Evolutionary conservation across 1,139 yeast species (phyloP).

Genomic region (Debaryomyces fabryi): DNA sequence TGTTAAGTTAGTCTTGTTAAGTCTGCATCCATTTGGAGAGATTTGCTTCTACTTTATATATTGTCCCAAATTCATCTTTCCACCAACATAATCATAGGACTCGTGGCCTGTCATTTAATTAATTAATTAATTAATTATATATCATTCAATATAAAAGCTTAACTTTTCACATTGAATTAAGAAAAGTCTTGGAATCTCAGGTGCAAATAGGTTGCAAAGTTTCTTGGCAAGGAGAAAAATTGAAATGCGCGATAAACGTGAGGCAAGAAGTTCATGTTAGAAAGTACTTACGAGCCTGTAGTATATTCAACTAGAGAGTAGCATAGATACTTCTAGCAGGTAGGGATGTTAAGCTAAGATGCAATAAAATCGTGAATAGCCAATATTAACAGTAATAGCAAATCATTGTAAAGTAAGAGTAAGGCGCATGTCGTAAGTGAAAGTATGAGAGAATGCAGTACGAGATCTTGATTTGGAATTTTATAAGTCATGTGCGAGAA

Average conservation of each 20-base stretch:
- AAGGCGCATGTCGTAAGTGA: background rate
- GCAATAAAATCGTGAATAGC: background rate
- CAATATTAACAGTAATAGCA: background rate
- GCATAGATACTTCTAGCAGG: background rate
- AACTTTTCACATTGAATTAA: background rate
- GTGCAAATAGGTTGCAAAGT: background rate
- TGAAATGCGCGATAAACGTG: background rate
- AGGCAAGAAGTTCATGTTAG: background rate
- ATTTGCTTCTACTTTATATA: background rate
- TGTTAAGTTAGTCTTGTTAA: background rate
- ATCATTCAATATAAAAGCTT: background rate
- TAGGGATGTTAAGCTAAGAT: too few relatives aligned
- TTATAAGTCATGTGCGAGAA: background rate
- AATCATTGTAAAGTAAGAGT: background rate
- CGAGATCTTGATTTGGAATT: background rate
- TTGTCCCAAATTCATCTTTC: background rate
- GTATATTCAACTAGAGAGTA: background rate
- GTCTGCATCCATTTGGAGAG: background rate
- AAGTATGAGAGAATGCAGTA: background rate
- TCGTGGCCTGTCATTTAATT: background rate
- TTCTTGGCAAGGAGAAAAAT: background rate
- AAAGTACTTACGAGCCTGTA: background rate
- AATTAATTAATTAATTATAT: background rate
- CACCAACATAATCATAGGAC: background rate
- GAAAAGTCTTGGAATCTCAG: background rate